Evolutionary conservation across 2,329 filamentous ascomycete genomes (phyloP), one percentile per base, ranked within the genome.

Genomic region (Penicillium polonicum): DNA sequence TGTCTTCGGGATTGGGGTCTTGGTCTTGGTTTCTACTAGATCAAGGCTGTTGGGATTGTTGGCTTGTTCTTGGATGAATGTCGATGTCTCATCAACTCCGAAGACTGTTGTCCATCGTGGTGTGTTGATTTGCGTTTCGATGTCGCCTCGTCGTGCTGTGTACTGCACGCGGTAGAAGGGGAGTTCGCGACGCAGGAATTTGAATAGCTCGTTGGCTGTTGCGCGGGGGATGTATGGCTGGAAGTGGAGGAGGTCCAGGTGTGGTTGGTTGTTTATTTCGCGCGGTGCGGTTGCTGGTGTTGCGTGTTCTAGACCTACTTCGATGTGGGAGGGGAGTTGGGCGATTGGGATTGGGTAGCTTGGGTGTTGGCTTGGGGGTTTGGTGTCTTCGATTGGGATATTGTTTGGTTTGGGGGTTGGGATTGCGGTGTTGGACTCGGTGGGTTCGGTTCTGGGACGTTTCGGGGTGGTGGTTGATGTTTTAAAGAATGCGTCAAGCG

Each of bases 151-250:
- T 53, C 85, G 87, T 66, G 92, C 90, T 33, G 81, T 85, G 67
- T 92, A 92, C 65, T 85, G 82, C 4, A 92, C 89, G 52, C 88
- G 82, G 67, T 92, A 91, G 74, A 92, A 92, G 9, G 88, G 88
- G 1, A 93, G 74, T 59, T 88, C 82, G n/a, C 79, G 74, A 1
- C 90, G 84, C 2, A 93, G 80, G 67, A 91, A 91, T 15, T 85
- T 76, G 72, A 92, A 93, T 0, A 91, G 73, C 4, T 83, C 78
- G 4, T 80, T 79, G 21, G 84, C 79, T 12, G 84, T 78, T 13
- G 80, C 72, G 2, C 78, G 75, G 0, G 87, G 82, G 4, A 92
- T 80, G 62, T 89, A 92, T 0, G 89, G 89, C 65, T 90, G 82
- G 70, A 88, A 92, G 73, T 90, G 90, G 9, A 92, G 74, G 0